Conservation (phyloP, 169 alveolate genomes). For the Babesia ovata region DNA sequence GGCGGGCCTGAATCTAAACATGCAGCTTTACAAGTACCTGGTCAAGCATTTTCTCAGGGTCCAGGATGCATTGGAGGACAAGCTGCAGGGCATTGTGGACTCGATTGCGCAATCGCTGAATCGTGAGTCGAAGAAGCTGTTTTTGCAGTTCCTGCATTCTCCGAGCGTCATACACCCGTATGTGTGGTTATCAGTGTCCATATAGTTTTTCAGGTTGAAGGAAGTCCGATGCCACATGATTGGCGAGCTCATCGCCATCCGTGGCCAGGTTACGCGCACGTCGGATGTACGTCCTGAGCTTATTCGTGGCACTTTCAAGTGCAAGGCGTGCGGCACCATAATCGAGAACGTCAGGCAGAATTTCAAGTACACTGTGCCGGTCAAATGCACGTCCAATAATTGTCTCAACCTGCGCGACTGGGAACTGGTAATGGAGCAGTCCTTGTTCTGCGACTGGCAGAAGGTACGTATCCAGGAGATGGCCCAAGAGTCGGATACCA, state of each 20-base stretch:
- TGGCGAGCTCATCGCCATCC: conserved; percentile 89
- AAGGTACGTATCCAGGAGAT: conserved; percentile 93
- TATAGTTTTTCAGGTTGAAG: conserved; percentile 52
- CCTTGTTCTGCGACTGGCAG: conserved; percentile 93
- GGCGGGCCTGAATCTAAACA: conserved; percentile 66
- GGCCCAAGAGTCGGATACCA: conserved; percentile 93
- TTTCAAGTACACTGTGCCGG: conserved; percentile 91
- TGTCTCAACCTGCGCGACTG: conserved; percentile 89
- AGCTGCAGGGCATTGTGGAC: conserved; percentile 72
- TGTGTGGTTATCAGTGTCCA: neutral
- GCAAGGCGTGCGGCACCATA: conserved; percentile 89
- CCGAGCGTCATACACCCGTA: conserved; percentile 69
- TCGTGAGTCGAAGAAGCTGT: conserved; percentile 70
- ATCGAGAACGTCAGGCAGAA: conserved; percentile 90
- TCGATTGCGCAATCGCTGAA: conserved; percentile 58
- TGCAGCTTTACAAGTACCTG: conserved; percentile 75
- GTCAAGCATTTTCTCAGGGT: conserved; percentile 75
- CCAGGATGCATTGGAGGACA: conserved; percentile 75
- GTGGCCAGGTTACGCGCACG: conserved; percentile 96
- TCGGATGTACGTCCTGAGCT: conserved; percentile 97
- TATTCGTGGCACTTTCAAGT: conserved; percentile 89
- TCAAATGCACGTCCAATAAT: conserved; percentile 73
- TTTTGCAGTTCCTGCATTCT: conserved; percentile 70
- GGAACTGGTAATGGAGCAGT: conserved; percentile 87
- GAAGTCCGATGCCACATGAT: conserved; percentile 84